These are phyloP conservation scores for Ephemerocybe angulata DNA, from an alignment of 768 basidiomycete genomes.

Conservation along the genomic window DNA sequence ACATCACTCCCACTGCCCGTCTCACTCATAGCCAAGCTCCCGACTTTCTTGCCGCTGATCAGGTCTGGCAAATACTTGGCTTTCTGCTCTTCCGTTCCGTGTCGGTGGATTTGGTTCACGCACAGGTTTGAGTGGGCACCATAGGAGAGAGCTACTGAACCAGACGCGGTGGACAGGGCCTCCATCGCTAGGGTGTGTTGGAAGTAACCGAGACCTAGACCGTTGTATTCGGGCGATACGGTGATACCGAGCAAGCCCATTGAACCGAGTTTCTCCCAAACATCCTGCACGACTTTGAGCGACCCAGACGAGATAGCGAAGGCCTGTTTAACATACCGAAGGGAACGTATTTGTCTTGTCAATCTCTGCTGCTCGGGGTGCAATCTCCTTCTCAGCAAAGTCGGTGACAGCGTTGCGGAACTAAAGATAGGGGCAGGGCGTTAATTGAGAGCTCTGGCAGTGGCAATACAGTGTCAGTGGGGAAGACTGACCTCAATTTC, in stretches of 20 bases:
- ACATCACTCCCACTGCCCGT: slow-evolving; percentile 91
- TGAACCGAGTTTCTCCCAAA: slow-evolving; percentile 85
- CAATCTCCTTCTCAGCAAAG: slow-evolving; percentile 81
- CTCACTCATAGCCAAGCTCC: slow-evolving; percentile 94
- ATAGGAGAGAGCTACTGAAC: slow-evolving; percentile 88
- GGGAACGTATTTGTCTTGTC: slow-evolving; percentile 86
- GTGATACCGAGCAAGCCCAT: slow-evolving; percentile 94
- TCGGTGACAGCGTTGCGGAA: slow-evolving; percentile 76
- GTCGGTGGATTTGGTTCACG: slow-evolving; percentile 79
- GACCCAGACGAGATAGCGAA: slow-evolving; percentile 3
- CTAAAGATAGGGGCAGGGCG: slow-evolving; percentile 35
- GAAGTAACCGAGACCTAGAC: slow-evolving; percentile 79
- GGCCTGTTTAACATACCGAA: slow-evolving; percentile 38
- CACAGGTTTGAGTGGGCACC: slow-evolving; percentile 92
- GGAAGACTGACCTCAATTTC: slow-evolving; percentile 63
- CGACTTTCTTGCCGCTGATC: slow-evolving; percentile 77
- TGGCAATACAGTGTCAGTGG: not conserved
- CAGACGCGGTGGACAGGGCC: slow-evolving; percentile 85
- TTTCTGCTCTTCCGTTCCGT: slow-evolving; percentile 83
- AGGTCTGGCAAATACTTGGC: slow-evolving; percentile 79
- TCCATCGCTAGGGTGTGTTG: slow-evolving; percentile 94
- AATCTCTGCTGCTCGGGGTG: slow-evolving; percentile 81
- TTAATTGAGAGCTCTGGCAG: no score
- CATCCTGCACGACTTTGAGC: slow-evolving; percentile 44
- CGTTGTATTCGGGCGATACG: slow-evolving; percentile 75